These are phyloP conservation scores for Heterobasidion irregulare DNA, from an alignment of 1,284 basidiomycete species.

Conservation along the genomic window DNA sequence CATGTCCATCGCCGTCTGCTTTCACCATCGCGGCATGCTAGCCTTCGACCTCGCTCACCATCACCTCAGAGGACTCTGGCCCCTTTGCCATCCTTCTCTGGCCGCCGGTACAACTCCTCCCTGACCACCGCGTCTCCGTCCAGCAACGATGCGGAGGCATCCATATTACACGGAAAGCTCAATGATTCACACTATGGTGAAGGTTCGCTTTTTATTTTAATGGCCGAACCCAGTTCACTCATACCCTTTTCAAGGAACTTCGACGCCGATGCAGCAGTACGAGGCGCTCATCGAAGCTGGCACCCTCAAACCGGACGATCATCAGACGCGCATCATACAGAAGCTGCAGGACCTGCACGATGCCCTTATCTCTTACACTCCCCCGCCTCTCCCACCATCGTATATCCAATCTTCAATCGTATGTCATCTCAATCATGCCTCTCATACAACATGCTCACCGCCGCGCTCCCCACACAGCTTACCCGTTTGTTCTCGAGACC, in stretches of 20 bases:
- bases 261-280: constrained; percentile 60
- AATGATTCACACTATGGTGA: neutral
- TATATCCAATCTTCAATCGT: constrained; percentile 34
- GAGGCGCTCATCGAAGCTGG: constrained; percentile 67
- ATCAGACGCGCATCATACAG: constrained; percentile 81
- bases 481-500: constrained; percentile 55
- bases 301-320: constrained; percentile 66
- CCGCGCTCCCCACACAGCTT: constrained; percentile 29
- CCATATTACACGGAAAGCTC: neutral
- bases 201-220: neutral
- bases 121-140: neutral
- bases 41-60: neutral
- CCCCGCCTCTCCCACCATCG: constrained; percentile 45
- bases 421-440: constrained; percentile 14
- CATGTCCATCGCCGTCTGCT: neutral
- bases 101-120: neutral
- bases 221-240: neutral
- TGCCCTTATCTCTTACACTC: constrained; percentile 64
- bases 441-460: too few relatives aligned
- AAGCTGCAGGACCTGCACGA: constrained; percentile 79
- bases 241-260: neutral
- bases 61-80: neutral
- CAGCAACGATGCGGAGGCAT: neutral
- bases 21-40: neutral
- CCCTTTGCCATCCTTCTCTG: neutral